These are phyloP conservation scores for Exophiala oligosperma DNA, from an alignment of 2,329 filamentous ascomycete species.

Conservation along the genomic window DNA sequence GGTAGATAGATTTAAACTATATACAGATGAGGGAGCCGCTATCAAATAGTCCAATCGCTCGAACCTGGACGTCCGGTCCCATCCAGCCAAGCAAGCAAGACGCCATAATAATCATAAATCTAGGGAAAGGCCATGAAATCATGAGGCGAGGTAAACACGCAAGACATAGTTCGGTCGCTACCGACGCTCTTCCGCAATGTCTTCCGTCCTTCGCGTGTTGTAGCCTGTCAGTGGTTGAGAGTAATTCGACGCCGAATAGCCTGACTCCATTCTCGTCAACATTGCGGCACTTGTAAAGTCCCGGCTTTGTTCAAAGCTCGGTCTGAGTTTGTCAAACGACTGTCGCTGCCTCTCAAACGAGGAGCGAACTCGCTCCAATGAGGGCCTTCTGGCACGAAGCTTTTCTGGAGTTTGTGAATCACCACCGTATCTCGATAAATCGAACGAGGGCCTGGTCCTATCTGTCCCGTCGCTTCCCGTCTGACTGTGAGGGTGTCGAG, in stretches of 20 bases:
- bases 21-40: slow-evolving; percentile 13
- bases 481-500: slow-evolving; percentile 76
- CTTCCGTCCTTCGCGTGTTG: slow-evolving; percentile 19
- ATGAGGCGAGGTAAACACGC: slow-evolving; percentile 4
- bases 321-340: slow-evolving; percentile 81
- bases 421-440: slow-evolving; percentile 44
- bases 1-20: slow-evolving; percentile 18
- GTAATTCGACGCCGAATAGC: slow-evolving; percentile 47
- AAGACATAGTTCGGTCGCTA: background rate
- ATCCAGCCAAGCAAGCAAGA: background rate
- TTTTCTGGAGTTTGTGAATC: slow-evolving; percentile 59
- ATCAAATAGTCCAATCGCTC: slow-evolving; percentile 9
- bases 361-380: slow-evolving; percentile 69
- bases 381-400: slow-evolving; percentile 48
- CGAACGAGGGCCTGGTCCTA: slow-evolving; percentile 58
- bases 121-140: slow-evolving; percentile 16
- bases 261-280: slow-evolving; percentile 79
- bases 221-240: slow-evolving; percentile 10
- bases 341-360: slow-evolving; percentile 85
- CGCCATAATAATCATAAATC: slow-evolving; percentile 8
- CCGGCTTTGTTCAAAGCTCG: slow-evolving; percentile 81
- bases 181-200: slow-evolving; percentile 13
- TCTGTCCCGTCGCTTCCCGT: slow-evolving; percentile 94
- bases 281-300: slow-evolving; percentile 92
- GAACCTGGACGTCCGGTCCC: background rate